Evolutionary conservation across 192 early-diverging fungal species (phyloP).

Genomic region (Gigaspora rosea): DNA sequence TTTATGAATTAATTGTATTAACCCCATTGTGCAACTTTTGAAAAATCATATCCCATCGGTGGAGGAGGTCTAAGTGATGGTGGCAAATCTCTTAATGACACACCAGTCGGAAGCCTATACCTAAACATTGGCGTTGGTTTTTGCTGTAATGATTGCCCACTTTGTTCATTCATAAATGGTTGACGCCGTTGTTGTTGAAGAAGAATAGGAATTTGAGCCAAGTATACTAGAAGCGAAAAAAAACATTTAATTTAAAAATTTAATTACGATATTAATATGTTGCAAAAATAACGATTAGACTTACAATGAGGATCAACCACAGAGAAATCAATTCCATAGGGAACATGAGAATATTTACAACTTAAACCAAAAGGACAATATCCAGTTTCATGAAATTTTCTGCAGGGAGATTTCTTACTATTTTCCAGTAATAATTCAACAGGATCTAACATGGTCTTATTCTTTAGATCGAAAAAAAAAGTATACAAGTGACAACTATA

Average conservation of each 20-base stretch:
- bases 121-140: slow-evolving; percentile 4
- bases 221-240: slow-evolving; percentile 13
- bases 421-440: slow-evolving; percentile 40
- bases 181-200: background rate
- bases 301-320: slow-evolving; percentile 26
- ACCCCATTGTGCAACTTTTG: slow-evolving; percentile 38
- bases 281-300: background rate
- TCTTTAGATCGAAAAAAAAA: background rate
- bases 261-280: slow-evolving; percentile 28
- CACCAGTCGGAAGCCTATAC: slow-evolving; percentile 40
- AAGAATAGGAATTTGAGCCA: slow-evolving; percentile 14
- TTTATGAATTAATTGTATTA: background rate
- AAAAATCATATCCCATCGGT: slow-evolving; percentile 40
- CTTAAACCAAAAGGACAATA: slow-evolving; percentile 42
- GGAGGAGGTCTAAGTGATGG: slow-evolving; percentile 43
- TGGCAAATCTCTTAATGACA: slow-evolving; percentile 36
- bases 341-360: slow-evolving; percentile 45
- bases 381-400: slow-evolving; percentile 33
- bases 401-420: slow-evolving; percentile 40
- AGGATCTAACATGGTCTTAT: slow-evolving; percentile 25
- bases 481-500: background rate
- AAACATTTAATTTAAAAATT: background rate
- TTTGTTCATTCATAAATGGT: background rate
- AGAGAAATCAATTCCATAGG: slow-evolving; percentile 28
- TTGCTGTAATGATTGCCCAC: slow-evolving; percentile 8